phyloP scores from a whole-genome alignment of 768 basidiomycete species.

The Leucocoprinus leucothites region DNA sequence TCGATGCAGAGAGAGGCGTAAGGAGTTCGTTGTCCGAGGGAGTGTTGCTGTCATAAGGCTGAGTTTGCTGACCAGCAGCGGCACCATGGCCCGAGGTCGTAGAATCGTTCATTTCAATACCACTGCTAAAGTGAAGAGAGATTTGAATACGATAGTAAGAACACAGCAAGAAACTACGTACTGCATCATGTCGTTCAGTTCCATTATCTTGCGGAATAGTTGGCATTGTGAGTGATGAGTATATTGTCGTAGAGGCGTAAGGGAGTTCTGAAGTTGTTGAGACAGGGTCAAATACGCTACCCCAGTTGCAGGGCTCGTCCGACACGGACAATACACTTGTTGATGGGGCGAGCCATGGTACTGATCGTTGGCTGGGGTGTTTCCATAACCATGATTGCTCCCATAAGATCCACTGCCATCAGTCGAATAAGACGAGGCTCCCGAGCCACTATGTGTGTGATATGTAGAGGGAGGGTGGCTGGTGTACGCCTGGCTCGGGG shows the following conservation, averaged over 20 bases:
- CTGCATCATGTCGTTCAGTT: conserved; percentile 65
- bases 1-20: conserved; percentile 50
- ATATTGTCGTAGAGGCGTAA: conserved; percentile 58
- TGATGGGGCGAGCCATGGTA: conserved; percentile 29
- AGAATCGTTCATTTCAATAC: conserved; percentile 47
- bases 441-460: conserved; percentile 17
- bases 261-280: conserved; percentile 59
- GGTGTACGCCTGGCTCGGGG: conserved; percentile 25
- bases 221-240: conserved; percentile 56
- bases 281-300: conserved; percentile 59
- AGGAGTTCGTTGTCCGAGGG: conserved; percentile 64
- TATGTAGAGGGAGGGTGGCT: conserved; percentile 18
- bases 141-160: conserved; percentile 12
- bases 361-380: conserved; percentile 28
- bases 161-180: conserved; percentile 34
- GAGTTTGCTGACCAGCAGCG: conserved; percentile 23
- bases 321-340: conserved; percentile 55
- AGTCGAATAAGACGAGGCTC: conserved; percentile 34
- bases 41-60: conserved; percentile 53
- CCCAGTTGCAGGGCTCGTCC: conserved; percentile 55
- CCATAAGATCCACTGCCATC: conserved; percentile 33
- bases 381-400: conserved; percentile 14
- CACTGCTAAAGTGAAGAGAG: conserved; percentile 29
- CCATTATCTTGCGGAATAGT: conserved; percentile 55
- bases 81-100: conserved; percentile 15